Percentiles rank a stretch among this genome's conserved stretches.
Conservation (phyloP, 768 basidiomycete species). For the Podaxis sp. region DNA sequence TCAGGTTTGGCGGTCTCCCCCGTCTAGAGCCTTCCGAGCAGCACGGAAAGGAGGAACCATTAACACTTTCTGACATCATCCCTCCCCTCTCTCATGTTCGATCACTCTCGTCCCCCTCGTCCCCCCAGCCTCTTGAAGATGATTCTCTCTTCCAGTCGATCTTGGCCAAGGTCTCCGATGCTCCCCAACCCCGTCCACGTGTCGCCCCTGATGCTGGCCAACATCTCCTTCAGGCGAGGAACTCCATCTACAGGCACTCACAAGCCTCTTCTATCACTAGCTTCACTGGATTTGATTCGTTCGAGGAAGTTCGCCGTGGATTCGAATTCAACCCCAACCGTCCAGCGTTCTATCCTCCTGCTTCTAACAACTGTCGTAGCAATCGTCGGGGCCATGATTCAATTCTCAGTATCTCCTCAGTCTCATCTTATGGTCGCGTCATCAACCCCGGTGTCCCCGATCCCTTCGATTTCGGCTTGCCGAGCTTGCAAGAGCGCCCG, state of each 20-base stretch:
- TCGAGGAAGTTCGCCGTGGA: conserved; percentile 72
- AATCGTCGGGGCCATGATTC: conserved; percentile 53
- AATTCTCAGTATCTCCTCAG: conserved; percentile 67
- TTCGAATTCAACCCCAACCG: conserved; percentile 68
- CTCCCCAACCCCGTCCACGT: conserved; percentile 28
- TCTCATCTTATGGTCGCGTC: conserved; percentile 74
- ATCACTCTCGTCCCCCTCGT: conserved; percentile 40
- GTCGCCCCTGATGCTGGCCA: conserved; percentile 40
- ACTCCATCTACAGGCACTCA: conserved; percentile 28
- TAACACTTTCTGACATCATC: conserved; percentile 74
- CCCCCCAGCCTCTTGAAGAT: conserved; percentile 38
- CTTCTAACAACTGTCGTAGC: conserved; percentile 23
- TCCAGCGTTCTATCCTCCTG: conserved; percentile 60
- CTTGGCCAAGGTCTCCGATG: conserved; percentile 39
- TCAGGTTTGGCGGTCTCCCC: conserved; percentile 67
- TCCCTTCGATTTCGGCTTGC: conserved; percentile 70
- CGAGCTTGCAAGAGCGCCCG: conserved; percentile 49
- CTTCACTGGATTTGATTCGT: conserved; percentile 70
- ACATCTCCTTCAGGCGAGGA: conserved; percentile 17
- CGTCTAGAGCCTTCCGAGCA: conserved; percentile 18
- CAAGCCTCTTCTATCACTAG: conserved; percentile 52
- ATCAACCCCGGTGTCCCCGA: conserved; percentile 58
- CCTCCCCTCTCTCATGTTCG: conserved; percentile 54
- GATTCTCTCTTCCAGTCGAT: conserved; percentile 54
- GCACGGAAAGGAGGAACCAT: conserved; percentile 25